phyloP scores from a whole-genome alignment of 805 yeast genomes.

The Metschnikowia chrysomelidarum region DNA sequence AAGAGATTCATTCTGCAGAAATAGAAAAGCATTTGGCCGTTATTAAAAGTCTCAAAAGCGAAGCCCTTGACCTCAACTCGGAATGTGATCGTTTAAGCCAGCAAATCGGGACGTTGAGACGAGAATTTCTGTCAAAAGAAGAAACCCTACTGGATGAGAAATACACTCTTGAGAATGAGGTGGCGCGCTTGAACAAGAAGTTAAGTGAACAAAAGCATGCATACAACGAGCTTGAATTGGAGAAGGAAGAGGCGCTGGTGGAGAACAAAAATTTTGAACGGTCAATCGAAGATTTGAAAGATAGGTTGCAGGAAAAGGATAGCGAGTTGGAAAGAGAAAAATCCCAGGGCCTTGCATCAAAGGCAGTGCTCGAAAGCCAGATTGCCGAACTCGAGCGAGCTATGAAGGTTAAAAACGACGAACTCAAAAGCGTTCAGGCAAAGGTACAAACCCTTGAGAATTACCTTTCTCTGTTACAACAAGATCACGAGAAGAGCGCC shows the following conservation, averaged over 20 bases:
- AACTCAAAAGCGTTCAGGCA: conserved; percentile 1
- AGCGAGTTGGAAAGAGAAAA: conserved; percentile 19
- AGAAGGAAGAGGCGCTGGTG: conserved; percentile 36
- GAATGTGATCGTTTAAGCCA: conserved; percentile 54
- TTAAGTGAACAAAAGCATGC: conserved; percentile 40
- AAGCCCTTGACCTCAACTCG: conserved; percentile 43
- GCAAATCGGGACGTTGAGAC: conserved; percentile 37
- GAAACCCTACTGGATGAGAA: conserved; percentile 37
- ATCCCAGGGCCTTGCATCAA: conserved; percentile 10
- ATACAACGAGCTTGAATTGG: conserved; percentile 39
- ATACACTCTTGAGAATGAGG: conserved; percentile 39
- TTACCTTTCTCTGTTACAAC: conserved; percentile 10
- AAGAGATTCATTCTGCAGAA: conserved; percentile 21
- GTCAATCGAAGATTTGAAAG: conserved; percentile 45
- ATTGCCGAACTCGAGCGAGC: conserved; percentile 6
- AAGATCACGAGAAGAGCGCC: conserved; percentile 1
- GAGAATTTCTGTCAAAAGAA: conserved; percentile 36
- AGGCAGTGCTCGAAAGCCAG: conserved; percentile 2
- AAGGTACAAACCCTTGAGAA: conserved; percentile 2
- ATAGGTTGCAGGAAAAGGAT: conserved; percentile 35
- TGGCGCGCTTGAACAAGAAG: conserved; percentile 38
- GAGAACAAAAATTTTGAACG: conserved; percentile 41
- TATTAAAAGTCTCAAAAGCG: conserved; percentile 14
- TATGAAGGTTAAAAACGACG: conserved; percentile 9
- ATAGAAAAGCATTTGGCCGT: conserved; percentile 19